Evolutionary conservation across 2,329 filamentous ascomycete genomes (phyloP).

Genomic region (Mollisia scopiformis): DNA sequence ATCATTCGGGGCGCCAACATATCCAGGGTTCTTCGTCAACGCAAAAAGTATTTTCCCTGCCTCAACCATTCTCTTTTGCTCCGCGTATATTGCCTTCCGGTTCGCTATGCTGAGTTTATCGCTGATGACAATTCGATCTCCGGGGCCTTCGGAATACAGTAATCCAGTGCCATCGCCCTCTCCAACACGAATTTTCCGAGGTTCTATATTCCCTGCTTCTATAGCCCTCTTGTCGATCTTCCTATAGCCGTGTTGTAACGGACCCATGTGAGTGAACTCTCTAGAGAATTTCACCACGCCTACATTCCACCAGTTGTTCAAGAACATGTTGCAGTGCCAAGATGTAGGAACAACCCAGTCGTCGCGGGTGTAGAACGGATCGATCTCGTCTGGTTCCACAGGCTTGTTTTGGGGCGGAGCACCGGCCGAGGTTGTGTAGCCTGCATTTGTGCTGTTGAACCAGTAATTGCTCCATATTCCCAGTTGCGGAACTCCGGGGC

Average conservation of each 20-base stretch:
- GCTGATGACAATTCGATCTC: too few relatives aligned
- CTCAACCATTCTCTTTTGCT: too few relatives aligned
- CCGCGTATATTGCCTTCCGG: too few relatives aligned
- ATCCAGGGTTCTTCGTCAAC: background rate
- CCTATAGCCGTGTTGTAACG: background rate
- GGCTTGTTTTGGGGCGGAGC: background rate
- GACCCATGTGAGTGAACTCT: background rate
- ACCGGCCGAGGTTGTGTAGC: background rate
- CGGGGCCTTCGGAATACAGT: too few relatives aligned
- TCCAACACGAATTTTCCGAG: background rate
- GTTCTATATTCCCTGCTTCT: background rate
- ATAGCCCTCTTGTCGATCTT: background rate
- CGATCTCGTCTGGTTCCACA: background rate
- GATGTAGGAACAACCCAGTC: background rate
- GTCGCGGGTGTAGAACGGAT: background rate
- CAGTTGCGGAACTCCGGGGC: background rate
- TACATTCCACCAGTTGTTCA: background rate
- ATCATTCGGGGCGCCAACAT: too few relatives aligned
- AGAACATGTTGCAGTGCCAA: background rate
- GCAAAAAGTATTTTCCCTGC: background rate
- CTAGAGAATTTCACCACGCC: background rate
- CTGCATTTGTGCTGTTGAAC: background rate
- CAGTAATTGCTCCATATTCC: background rate
- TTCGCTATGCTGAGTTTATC: too few relatives aligned
- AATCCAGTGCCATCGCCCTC: background rate